Percentiles rank a stretch among this genome's conserved stretches.
Evolutionary conservation across 1,284 basidiomycete genomes (phyloP).

Genomic region (Afroboletus lepidellus): DNA sequence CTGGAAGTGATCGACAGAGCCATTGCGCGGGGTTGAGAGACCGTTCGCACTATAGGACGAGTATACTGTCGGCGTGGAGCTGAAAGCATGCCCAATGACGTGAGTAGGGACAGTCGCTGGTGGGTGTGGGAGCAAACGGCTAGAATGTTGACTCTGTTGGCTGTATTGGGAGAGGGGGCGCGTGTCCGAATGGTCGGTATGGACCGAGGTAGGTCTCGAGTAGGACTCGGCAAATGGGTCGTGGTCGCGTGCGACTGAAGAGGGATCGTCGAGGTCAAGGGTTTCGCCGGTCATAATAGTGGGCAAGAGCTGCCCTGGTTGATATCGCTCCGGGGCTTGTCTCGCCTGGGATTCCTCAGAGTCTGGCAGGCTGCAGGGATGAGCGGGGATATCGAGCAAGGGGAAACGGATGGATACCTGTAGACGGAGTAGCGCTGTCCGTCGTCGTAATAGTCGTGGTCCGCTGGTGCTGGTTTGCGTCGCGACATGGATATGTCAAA

Average conservation of each 20-base stretch:
- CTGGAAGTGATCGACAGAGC: constrained; percentile 45
- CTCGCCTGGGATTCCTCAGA: constrained; percentile 9
- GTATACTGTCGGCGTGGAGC: constrained; percentile 14
- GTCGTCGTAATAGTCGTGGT: not conserved
- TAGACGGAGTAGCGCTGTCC: constrained; percentile 2
- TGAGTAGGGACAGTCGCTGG: constrained; percentile 14
- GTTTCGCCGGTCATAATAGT: constrained; percentile 39
- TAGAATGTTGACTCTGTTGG: constrained; percentile 25
- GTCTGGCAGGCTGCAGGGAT: constrained; percentile 10
- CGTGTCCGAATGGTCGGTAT: constrained; percentile 24
- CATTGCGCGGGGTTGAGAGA: constrained; percentile 23
- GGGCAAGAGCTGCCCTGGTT: constrained; percentile 35
- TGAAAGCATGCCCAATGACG: constrained; percentile 28
- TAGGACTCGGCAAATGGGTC: constrained; percentile 31
- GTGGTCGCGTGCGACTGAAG: constrained; percentile 22
- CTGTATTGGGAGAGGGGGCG: constrained; percentile 30
- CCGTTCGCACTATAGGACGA: constrained; percentile 6
- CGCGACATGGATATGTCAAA: constrained; percentile 8
- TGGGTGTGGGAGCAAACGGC: constrained; percentile 23
- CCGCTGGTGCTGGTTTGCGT: constrained; percentile 25
- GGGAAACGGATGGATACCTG: constrained; percentile 1
- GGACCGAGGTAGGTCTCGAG: constrained; percentile 23
- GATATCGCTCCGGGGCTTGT: constrained; percentile 31
- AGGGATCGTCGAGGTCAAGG: constrained; percentile 32
- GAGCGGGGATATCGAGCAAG: not conserved